Conservation (phyloP, 106 monocot species). For the Allium sativum region DNA sequence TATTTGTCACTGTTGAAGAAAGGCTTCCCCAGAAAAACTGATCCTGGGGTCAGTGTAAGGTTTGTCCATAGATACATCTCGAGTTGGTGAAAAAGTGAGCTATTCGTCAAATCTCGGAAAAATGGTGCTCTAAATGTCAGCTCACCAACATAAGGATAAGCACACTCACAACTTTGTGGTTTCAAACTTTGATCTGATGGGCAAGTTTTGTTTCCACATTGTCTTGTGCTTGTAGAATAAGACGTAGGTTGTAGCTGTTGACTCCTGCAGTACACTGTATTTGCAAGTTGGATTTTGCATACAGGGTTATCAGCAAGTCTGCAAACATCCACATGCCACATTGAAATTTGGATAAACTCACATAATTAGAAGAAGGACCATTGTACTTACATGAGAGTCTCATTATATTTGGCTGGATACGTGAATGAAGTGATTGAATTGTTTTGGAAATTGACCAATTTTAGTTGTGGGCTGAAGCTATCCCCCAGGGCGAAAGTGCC, state of each 20-base stretch:
- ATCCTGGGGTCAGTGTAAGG: too few species aligned
- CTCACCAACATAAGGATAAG: constrained; percentile 46
- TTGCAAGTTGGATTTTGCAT: not conserved
- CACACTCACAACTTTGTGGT: constrained; percentile 50
- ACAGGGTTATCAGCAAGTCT: too few species aligned
- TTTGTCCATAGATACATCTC: too few species aligned
- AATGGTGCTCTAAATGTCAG: constrained; percentile 49
- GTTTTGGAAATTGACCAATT: too few species aligned
- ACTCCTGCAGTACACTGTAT: constrained; percentile 22
- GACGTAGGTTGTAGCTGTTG: constrained; percentile 8
- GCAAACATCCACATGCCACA: too few species aligned
- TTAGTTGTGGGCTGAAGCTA: constrained; percentile 16
- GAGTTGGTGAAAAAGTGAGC: too few species aligned
- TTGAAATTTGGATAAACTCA: too few species aligned
- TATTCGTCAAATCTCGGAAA: constrained; percentile 36
- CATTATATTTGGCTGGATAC: too few species aligned
- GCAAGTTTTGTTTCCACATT: constrained; percentile 30
- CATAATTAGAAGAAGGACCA: too few species aligned
- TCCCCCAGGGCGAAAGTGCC: constrained; percentile 18
- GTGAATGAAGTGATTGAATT: too few species aligned
- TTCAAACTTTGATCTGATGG: constrained; percentile 25
- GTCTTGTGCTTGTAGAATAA: constrained; percentile 37
- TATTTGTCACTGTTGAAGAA: constrained; percentile 37
- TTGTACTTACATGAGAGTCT: too few species aligned
- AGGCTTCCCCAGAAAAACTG: constrained; percentile 8